phyloP scores from a whole-genome alignment of 2,329 filamentous ascomycete genomes.

The Sporothrix inflata region DNA sequence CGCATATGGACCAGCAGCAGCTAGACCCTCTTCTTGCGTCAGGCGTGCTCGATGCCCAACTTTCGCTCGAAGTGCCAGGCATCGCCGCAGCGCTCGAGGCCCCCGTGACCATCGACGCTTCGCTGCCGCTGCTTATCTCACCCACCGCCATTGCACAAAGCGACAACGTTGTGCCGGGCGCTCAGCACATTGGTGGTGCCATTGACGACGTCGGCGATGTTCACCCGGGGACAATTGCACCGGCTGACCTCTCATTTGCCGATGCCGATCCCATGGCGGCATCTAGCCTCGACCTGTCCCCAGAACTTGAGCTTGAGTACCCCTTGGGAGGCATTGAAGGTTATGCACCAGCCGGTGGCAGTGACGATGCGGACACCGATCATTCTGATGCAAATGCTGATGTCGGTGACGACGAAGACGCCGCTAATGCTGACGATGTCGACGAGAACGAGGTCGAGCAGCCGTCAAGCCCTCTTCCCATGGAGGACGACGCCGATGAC shows the following conservation, averaged over 20 bases:
- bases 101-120: neutral
- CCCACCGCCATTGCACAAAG: neutral
- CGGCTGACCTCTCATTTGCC: neutral
- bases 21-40: neutral
- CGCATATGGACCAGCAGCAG: neutral
- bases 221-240: constrained; percentile 14
- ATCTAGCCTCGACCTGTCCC: constrained; percentile 18
- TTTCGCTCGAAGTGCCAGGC: neutral
- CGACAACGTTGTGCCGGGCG: neutral
- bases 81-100: neutral
- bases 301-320: constrained; percentile 12
- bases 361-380: neutral
- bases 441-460: neutral
- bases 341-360: neutral
- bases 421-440: neutral
- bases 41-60: neutral
- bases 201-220: neutral
- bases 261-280: neutral
- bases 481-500: neutral
- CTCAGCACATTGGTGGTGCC: constrained; percentile 12
- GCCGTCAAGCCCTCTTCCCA: neutral
- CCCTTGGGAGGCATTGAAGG: neutral
- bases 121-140: constrained; percentile 17
- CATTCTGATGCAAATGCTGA: neutral
- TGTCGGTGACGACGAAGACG: neutral